Evolutionary conservation across 306 rosid genomes (phyloP).

Genomic region (Cyamopsis tetragonoloba): DNA sequence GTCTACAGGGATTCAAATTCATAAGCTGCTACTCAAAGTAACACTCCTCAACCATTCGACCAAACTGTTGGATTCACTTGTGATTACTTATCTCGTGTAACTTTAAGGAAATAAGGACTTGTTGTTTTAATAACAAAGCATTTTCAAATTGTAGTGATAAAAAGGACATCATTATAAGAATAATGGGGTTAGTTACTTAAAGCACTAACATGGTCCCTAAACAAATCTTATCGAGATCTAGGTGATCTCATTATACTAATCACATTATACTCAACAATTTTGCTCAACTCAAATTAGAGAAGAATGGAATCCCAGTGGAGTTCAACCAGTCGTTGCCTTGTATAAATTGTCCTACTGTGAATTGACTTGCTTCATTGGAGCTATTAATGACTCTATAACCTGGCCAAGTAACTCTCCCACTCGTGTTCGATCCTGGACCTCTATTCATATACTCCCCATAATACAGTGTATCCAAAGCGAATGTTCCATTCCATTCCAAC

Average conservation of each 20-base stretch:
- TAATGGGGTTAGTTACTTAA: neutral
- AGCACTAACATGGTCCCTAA: neutral
- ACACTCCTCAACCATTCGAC: too few species aligned
- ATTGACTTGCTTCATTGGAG: constrained; percentile 52
- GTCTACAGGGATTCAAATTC: too few species aligned
- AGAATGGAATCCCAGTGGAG: constrained; percentile 50
- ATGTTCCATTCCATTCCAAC: constrained; percentile 78
- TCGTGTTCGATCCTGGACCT: constrained; percentile 69
- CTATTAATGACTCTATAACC: constrained; percentile 64
- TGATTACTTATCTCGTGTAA: too few species aligned
- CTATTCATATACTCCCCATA: constrained; percentile 73
- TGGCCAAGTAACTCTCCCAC: constrained; percentile 57
- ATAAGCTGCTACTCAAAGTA: too few species aligned
- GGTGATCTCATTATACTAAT: too few species aligned
- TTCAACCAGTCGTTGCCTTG: constrained; percentile 66
- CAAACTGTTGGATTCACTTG: too few species aligned
- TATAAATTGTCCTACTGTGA: constrained; percentile 51
- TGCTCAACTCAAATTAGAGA: constrained; percentile 21
- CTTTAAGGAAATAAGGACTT: too few species aligned
- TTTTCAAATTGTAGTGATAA: too few species aligned
- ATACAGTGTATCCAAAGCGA: constrained; percentile 63
- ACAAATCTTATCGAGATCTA: too few species aligned
- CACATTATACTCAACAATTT: neutral
- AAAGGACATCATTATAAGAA: too few species aligned
- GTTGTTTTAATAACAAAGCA: too few species aligned